Base-by-base conservation (phyloP, 768 basidiomycete genomes). In the Chalciporus chontae region DNA sequence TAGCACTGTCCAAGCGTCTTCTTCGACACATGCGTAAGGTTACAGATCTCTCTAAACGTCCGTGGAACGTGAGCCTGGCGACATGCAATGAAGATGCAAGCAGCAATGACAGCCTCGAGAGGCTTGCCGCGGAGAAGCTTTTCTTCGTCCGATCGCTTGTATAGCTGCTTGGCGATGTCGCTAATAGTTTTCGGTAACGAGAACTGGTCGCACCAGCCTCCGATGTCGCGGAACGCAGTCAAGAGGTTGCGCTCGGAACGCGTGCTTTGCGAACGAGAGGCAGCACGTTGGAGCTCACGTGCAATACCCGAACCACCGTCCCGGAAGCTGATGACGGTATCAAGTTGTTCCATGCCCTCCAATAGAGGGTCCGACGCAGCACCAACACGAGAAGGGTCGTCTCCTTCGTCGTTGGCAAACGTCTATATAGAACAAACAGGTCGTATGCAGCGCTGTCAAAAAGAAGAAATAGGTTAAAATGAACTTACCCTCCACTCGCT, bases 351-450 rank as follows among this genome's bases (percentile, higher is more conserved):
- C 61, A 92, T 86, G 34, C 93, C 94, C 68, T 97, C 93, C 73
- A 98, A 77, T 38, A 94, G 73, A 26, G 94, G 92, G 69, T 97
- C 93, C 17, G 87, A 83, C 39, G 94, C 93, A 47, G 92, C 94
- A 73, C 96, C 96, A 59, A 99, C 96, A 87, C 96, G 96, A 58
- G 96, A 98, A 55, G 96, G 96, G 68, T 99, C 96, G 68, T 97
- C 95, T 54, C 95, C 94, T 76, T 99, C 96, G 62, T 97, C 95
- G 66, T 98, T 96, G 57, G 96, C 96, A 70, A 99, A 99, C 53
- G 96, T 98, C 90, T 97, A 74, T n/a, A 53, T 43, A 45, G 13
- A 40, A 49, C 41, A 47, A 10, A 17, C 48, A 55, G 13, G 39
- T 61, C 48, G 64, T 54, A 51, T 67, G 58, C 62, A 64, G 56